Percentiles rank a stretch among this genome's conserved stretches.
phyloP scores from a whole-genome alignment of 495 filamentous ascomycete genomes.

The Hamigera avellanea region DNA sequence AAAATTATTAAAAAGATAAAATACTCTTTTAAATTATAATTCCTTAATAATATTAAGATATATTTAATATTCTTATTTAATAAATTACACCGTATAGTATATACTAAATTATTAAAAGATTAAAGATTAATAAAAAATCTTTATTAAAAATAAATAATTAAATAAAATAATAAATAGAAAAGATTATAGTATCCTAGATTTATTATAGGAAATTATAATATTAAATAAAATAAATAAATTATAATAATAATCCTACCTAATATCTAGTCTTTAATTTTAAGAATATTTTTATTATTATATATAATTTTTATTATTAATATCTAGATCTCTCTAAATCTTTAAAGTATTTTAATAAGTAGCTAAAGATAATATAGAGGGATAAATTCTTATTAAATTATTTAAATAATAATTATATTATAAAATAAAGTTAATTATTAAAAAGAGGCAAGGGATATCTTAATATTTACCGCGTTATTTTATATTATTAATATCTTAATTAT shows the following conservation, averaged over 20 bases:
- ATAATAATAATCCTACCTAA: conserved; percentile 1
- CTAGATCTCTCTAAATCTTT: neutral
- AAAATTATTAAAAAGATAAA: neutral
- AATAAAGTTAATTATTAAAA: no score
- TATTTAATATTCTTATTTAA: conserved; percentile 5
- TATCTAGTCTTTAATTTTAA: conserved; percentile 5
- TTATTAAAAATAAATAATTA: conserved; percentile 1
- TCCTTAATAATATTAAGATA: neutral
- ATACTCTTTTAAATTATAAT: neutral
- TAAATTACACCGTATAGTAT: neutral
- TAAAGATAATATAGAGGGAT: neutral
- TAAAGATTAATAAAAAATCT: neutral
- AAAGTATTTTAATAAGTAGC: neutral
- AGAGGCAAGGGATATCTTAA: no score
- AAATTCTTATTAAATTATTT: no score
- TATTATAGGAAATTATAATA: conserved; percentile 5
- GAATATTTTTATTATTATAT: neutral
- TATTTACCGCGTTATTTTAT: no score
- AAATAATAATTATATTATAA: no score
- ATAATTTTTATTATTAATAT: neutral
- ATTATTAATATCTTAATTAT: no score
- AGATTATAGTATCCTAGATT: neutral
- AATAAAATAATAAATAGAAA: conserved; percentile 5
- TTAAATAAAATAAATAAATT: neutral
- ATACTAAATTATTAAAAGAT: neutral